A percentile compares a stretch with the other conserved stretches of the same genome.
phyloP scores from a whole-genome alignment of 2,329 filamentous ascomycete species.

The Colletotrichum kahawae region DNA sequence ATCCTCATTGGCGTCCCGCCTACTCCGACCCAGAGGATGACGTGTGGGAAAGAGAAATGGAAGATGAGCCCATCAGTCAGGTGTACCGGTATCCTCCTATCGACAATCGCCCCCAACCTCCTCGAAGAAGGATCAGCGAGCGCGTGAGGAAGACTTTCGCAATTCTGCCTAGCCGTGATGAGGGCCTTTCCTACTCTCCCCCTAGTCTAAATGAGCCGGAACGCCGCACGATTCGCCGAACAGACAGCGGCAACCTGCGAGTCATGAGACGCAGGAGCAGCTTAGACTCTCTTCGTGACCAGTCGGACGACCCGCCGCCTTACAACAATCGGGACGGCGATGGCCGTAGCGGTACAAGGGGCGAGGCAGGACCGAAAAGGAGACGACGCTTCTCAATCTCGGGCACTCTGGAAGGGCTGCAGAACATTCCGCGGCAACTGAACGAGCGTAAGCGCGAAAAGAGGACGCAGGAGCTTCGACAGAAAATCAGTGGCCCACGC shows the following conservation, averaged over 20 bases:
- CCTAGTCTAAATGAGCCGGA: slow-evolving; percentile 42
- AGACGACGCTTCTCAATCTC: slow-evolving; percentile 44
- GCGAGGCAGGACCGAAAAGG: slow-evolving; percentile 21
- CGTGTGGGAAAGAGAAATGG: slow-evolving; percentile 32
- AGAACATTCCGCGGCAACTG: slow-evolving; percentile 58
- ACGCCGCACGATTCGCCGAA: slow-evolving; percentile 63
- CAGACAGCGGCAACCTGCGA: slow-evolving; percentile 63
- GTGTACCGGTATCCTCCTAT: slow-evolving; percentile 53
- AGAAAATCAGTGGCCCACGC: slow-evolving; percentile 64
- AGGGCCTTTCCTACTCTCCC: slow-evolving; percentile 33
- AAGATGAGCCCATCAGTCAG: slow-evolving; percentile 41
- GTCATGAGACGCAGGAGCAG: slow-evolving; percentile 62
- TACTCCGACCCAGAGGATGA: slow-evolving; percentile 43
- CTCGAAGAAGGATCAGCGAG: slow-evolving; percentile 54
- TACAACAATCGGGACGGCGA: slow-evolving; percentile 29
- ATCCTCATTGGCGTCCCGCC: slow-evolving; percentile 67
- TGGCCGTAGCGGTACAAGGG: slow-evolving; percentile 29
- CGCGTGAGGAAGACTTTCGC: slow-evolving; percentile 65
- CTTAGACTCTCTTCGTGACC: slow-evolving; percentile 42
- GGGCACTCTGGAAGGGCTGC: slow-evolving; percentile 55
- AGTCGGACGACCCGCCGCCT: slow-evolving; percentile 32
- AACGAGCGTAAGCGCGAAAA: slow-evolving; percentile 65
- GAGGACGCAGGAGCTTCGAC: slow-evolving; percentile 60
- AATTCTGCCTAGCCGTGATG: slow-evolving; percentile 58
- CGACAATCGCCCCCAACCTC: slow-evolving; percentile 51